A percentile compares a stretch with the other conserved stretches of the same genome.
Conservation (phyloP, 2,329 filamentous ascomycete genomes). For the Cladosporium sp. region DNA sequence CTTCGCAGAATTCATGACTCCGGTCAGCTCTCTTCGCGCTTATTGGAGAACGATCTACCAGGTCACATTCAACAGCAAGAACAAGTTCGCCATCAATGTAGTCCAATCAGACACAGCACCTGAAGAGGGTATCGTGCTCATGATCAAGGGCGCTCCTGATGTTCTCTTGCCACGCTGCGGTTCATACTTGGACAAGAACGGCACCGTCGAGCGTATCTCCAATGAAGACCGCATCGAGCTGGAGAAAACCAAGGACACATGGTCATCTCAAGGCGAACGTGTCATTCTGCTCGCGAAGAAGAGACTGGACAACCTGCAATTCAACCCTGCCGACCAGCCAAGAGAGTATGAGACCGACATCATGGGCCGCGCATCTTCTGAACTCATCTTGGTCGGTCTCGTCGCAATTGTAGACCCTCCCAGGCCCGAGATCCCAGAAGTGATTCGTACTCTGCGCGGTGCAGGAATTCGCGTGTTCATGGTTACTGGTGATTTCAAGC, state of each 20-base stretch:
- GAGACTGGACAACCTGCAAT: slow-evolving; percentile 60
- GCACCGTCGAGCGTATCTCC: slow-evolving; percentile 54
- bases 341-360: slow-evolving; percentile 58
- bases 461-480: slow-evolving; percentile 77
- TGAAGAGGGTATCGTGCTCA: slow-evolving; percentile 53
- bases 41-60: slow-evolving; percentile 68
- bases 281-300: slow-evolving; percentile 64
- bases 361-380: slow-evolving; percentile 52
- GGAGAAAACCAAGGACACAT: slow-evolving; percentile 63
- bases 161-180: slow-evolving; percentile 66
- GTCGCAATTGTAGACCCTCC: slow-evolving; percentile 62
- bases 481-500: slow-evolving; percentile 77
- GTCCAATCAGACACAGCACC: slow-evolving; percentile 45
- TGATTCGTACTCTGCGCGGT: slow-evolving; percentile 62
- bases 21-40: slow-evolving; percentile 60
- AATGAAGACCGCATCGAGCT: slow-evolving; percentile 56
- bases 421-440: slow-evolving; percentile 59
- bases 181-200: slow-evolving; percentile 57
- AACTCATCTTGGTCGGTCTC: slow-evolving; percentile 56
- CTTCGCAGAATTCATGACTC: slow-evolving; percentile 65
- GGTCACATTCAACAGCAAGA: slow-evolving; percentile 74
- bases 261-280: slow-evolving; percentile 68
- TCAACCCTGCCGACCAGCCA: slow-evolving; percentile 49
- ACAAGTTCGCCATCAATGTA: slow-evolving; percentile 75
- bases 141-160: slow-evolving; percentile 79